Evolutionary conservation across 495 filamentous ascomycete species (phyloP).

Genomic region (Penicillium canescens): DNA sequence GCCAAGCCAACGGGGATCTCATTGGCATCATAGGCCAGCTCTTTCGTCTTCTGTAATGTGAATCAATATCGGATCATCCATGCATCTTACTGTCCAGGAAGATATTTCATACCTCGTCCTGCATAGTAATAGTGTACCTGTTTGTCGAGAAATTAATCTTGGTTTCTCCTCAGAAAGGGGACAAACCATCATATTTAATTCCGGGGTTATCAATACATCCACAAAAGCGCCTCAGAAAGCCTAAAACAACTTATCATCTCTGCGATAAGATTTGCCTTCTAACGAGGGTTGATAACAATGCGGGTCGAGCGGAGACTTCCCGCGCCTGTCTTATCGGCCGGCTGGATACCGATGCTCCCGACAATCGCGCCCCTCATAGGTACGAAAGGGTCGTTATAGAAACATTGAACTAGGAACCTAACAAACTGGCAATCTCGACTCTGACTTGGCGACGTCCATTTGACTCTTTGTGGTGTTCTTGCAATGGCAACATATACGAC

Average conservation of each 20-base stretch:
- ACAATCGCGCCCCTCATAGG: not conserved
- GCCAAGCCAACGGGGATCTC: constrained; percentile 14
- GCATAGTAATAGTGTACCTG: not conserved
- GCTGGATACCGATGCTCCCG: constrained; percentile 12
- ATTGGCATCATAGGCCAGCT: constrained; percentile 6
- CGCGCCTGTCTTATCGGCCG: constrained; percentile 10
- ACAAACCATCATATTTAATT: too few species aligned
- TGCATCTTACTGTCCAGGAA: not conserved
- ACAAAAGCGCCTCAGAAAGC: too few species aligned
- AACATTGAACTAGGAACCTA: too few species aligned
- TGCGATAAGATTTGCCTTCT: too few species aligned
- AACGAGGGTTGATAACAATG: constrained; percentile 5
- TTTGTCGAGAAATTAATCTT: not conserved
- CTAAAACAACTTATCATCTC: too few species aligned
- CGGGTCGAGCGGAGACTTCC: constrained; percentile 13
- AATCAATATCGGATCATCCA: not conserved
- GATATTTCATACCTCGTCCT: not conserved
- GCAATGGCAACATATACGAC: constrained; percentile 1
- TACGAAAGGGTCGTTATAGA: not conserved
- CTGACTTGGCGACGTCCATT: too few species aligned
- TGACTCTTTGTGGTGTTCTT: not conserved
- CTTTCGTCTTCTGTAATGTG: constrained; percentile 8
- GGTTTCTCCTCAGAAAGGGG: too few species aligned
- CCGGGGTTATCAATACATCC: too few species aligned
- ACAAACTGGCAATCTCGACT: too few species aligned